phyloP scores from a whole-genome alignment of 306 rosid genomes.

The Gillenia trifoliata region DNA sequence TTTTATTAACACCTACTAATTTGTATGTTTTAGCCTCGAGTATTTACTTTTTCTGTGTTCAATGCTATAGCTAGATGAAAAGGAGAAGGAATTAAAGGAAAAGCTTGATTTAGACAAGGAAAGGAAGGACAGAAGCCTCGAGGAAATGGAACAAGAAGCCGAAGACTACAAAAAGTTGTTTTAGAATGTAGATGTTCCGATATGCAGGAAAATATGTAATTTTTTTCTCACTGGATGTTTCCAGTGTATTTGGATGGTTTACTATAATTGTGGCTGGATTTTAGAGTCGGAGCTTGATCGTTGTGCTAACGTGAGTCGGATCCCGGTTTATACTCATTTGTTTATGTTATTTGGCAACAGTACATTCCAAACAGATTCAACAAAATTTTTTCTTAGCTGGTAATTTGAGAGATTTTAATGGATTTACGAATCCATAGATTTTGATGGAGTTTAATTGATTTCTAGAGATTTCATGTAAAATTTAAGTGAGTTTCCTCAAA shows the following conservation, averaged over 20 bases:
- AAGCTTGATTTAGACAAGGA: conserved; percentile 82
- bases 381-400: not conserved
- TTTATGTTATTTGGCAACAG: not conserved
- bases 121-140: conserved; percentile 65
- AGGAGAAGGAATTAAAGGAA: conserved; percentile 69
- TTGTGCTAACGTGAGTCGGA: not conserved
- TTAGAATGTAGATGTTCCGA: conserved; percentile 16
- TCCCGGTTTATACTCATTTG: not conserved
- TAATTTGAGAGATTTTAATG: no score
- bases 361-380: not conserved
- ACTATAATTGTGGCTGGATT: not conserved
- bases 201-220: not conserved
- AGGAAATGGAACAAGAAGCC: conserved; percentile 81
- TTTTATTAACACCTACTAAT: not conserved
- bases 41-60: conserved; percentile 7
- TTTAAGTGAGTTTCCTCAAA: no score
- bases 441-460: no score
- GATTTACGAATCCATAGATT: no score
- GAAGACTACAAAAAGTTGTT: conserved; percentile 78
- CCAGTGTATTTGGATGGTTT: not conserved
- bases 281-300: not conserved
- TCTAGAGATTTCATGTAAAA: no score
- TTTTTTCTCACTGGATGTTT: not conserved
- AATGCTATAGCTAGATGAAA: conserved; percentile 62
- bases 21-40: not conserved